Evolutionary conservation across 306 rosid species (phyloP).

Genomic region (Medicago lupulina): DNA sequence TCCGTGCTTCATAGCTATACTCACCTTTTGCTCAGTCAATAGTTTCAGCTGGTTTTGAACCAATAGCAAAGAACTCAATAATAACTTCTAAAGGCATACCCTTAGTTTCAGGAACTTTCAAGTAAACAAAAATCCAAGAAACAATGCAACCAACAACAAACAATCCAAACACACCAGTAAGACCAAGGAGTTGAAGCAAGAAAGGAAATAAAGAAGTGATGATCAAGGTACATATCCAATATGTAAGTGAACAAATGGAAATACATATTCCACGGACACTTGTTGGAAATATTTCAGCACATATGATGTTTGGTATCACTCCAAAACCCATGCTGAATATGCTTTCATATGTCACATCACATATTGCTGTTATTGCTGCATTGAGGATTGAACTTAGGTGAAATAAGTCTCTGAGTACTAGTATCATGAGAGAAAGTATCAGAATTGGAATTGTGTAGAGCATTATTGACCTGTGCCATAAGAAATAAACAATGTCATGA

Average conservation of each 20-base stretch:
- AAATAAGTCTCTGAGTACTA: slow-evolving; percentile 47
- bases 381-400: slow-evolving; percentile 44
- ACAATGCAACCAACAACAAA: slow-evolving; percentile 56
- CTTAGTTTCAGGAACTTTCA: slow-evolving; percentile 76
- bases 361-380: slow-evolving; percentile 55
- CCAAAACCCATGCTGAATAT: slow-evolving; percentile 70
- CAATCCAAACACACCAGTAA: slow-evolving; percentile 58
- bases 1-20: too few relatives aligned
- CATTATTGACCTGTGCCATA: slow-evolving; percentile 56
- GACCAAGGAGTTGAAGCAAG: slow-evolving; percentile 59
- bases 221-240: slow-evolving; percentile 59
- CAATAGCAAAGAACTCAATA: slow-evolving; percentile 65
- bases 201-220: slow-evolving; percentile 62
- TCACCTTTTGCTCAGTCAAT: not conserved
- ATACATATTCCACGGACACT: slow-evolving; percentile 69
- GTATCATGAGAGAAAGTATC: slow-evolving; percentile 48
- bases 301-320: slow-evolving; percentile 66
- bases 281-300: slow-evolving; percentile 75
- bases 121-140: slow-evolving; percentile 67
- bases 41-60: slow-evolving; percentile 43
- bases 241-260: slow-evolving; percentile 61
- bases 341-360: slow-evolving; percentile 61
- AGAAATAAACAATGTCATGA: not conserved
- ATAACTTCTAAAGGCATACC: slow-evolving; percentile 87
- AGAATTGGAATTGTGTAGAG: slow-evolving; percentile 62